Percentiles rank a stretch among this genome's conserved stretches.
phyloP scores from a whole-genome alignment of 2,329 filamentous ascomycete species.

The Corinectria fuckeliana region DNA sequence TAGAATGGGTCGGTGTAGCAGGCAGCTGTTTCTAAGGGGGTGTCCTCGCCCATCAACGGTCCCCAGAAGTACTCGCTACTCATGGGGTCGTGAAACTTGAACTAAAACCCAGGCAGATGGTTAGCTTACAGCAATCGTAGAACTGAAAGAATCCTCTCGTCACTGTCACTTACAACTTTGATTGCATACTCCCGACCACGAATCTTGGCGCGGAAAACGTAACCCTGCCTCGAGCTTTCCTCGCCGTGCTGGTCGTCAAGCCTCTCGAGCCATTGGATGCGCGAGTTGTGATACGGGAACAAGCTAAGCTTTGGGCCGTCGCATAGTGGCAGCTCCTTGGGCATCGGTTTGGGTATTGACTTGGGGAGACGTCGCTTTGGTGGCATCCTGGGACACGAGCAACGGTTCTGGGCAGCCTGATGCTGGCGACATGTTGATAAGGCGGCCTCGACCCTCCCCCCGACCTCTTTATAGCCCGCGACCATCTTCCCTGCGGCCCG shows the following conservation, averaged over 20 bases:
- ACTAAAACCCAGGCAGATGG: conserved; percentile 6
- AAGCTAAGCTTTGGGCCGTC: conserved; percentile 22
- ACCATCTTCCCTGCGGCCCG: too few species aligned
- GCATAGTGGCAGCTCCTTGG: conserved; percentile 22
- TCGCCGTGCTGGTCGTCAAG: conserved; percentile 18
- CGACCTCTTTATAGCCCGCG: too few species aligned
- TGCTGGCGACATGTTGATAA: too few species aligned
- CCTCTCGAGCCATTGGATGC: conserved; percentile 31
- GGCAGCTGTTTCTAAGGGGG: conserved; percentile 15
- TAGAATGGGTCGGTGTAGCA: conserved; percentile 35
- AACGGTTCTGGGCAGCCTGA: too few species aligned
- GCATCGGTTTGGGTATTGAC: not conserved
- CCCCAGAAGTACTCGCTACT: conserved; percentile 27
- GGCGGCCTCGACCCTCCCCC: not conserved
- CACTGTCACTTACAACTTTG: conserved; percentile 26
- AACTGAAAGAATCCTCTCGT: too few species aligned
- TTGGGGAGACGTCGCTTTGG: too few species aligned
- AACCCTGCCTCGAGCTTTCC: conserved; percentile 16
- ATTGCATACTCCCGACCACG: conserved; percentile 24
- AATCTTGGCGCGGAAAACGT: conserved; percentile 27
- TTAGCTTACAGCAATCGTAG: too few species aligned
- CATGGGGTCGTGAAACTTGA: conserved; percentile 29
- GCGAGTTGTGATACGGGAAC: conserved; percentile 23
- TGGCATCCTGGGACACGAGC: too few species aligned
- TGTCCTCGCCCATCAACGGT: conserved; percentile 19